A percentile compares a stretch with the other conserved stretches of the same genome.
Evolutionary conservation across 2,329 filamentous ascomycete species (phyloP).

Genomic region (Clonostachys chloroleuca): DNA sequence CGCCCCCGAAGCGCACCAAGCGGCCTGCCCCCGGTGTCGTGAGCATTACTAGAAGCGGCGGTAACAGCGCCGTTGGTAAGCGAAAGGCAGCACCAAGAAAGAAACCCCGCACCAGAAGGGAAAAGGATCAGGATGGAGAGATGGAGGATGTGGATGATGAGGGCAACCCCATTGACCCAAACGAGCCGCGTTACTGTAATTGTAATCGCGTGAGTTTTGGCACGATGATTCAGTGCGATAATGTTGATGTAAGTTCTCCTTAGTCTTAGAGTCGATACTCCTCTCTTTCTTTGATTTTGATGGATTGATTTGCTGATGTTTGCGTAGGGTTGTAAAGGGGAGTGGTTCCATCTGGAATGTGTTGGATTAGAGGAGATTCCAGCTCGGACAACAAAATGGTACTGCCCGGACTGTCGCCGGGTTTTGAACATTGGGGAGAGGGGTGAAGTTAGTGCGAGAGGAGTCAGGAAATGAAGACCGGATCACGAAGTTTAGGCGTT

Average conservation of each 20-base stretch:
- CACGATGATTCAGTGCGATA: slow-evolving; percentile 80
- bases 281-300: no score
- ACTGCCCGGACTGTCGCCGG: slow-evolving; percentile 71
- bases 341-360: slow-evolving; percentile 84
- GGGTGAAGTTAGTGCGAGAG: slow-evolving; percentile 57
- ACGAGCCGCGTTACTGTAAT: slow-evolving; percentile 73
- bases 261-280: neutral
- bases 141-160: slow-evolving; percentile 62
- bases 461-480: slow-evolving; percentile 35
- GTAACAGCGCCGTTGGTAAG: slow-evolving; percentile 65
- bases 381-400: slow-evolving; percentile 75
- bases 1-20: slow-evolving; percentile 52
- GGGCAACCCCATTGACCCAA: slow-evolving; percentile 65
- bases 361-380: slow-evolving; percentile 66
- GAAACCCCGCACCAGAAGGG: slow-evolving; percentile 50
- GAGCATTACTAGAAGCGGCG: slow-evolving; percentile 55
- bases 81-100: slow-evolving; percentile 66
- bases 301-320: slow-evolving; percentile 8
- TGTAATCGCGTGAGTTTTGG: slow-evolving; percentile 80
- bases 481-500: neutral
- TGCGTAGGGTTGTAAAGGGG: slow-evolving; percentile 64
- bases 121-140: slow-evolving; percentile 34
- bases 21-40: slow-evolving; percentile 70
- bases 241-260: slow-evolving; percentile 62
- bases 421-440: slow-evolving; percentile 58